phyloP scores from a whole-genome alignment of 2,329 filamentous ascomycete genomes.

The Coniochaeta ligniaria region DNA sequence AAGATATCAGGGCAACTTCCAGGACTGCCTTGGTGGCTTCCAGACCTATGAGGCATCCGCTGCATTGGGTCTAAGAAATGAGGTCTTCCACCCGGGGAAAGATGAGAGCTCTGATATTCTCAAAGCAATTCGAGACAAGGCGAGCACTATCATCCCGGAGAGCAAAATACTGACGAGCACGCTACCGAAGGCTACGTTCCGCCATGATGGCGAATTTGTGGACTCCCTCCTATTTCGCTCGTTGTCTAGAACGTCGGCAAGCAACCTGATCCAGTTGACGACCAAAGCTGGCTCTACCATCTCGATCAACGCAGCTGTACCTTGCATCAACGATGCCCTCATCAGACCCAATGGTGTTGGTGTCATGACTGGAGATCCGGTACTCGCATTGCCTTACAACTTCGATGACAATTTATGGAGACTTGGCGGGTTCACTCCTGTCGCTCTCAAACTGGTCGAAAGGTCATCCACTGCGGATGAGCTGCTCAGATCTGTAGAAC shows the following conservation, averaged over 20 bases:
- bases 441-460: slow-evolving; percentile 80
- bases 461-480: slow-evolving; percentile 63
- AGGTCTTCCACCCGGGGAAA: slow-evolving; percentile 80
- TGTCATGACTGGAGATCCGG: slow-evolving; percentile 73
- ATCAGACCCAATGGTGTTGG: slow-evolving; percentile 73
- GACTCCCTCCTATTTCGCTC: slow-evolving; percentile 71
- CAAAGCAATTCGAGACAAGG: slow-evolving; percentile 78
- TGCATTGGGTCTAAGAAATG: slow-evolving; percentile 82
- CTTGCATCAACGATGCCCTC: slow-evolving; percentile 84
- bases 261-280: slow-evolving; percentile 61
- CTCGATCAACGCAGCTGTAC: slow-evolving; percentile 81
- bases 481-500: slow-evolving; percentile 70
- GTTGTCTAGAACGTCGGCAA: slow-evolving; percentile 65
- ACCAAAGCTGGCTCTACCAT: slow-evolving; percentile 69
- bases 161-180: slow-evolving; percentile 76
- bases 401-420: slow-evolving; percentile 92
- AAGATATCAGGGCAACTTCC: slow-evolving; percentile 91
- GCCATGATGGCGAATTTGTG: slow-evolving; percentile 71
- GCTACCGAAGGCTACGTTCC: slow-evolving; percentile 70
- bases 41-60: slow-evolving; percentile 95
- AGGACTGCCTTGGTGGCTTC: slow-evolving; percentile 91
- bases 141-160: slow-evolving; percentile 74
- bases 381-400: slow-evolving; percentile 73
- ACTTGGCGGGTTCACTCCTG: slow-evolving; percentile 80
- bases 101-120: slow-evolving; percentile 90